Evolutionary conservation across 208 protist species (phyloP), one percentile per base, ranked within the genome.

Genomic region (Acanthamoeba divionensis): DNA sequence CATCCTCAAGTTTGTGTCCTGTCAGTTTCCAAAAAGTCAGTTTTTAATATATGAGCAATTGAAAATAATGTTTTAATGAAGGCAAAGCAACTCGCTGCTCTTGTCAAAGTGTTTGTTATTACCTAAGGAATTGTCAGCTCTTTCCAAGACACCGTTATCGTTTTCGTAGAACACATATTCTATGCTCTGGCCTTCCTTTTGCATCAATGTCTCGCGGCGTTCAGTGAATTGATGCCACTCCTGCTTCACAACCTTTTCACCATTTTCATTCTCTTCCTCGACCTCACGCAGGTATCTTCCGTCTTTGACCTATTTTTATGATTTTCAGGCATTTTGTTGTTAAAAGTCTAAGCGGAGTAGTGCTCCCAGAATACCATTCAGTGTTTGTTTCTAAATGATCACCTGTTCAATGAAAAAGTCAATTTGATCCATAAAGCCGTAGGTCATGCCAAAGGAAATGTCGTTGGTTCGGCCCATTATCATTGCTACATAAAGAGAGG

Each of bases 351-450:
- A n/a, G n/a, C n/a, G n/a, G n/a, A n/a, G n/a, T n/a, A n/a, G n/a
- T n/a, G n/a, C n/a, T n/a, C n/a, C n/a, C n/a, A n/a, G n/a, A n/a
- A n/a, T n/a, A n/a, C n/a, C n/a, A n/a, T n/a, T n/a, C n/a, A n/a
- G n/a, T n/a, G n/a, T n/a, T n/a, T n/a, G n/a, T n/a, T n/a, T n/a
- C n/a, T n/a, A n/a, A n/a, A n/a, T n/a, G n/a, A n/a, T n/a, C n/a
- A n/a, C n/a, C n/a, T n/a, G 41, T 26, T 85, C 75, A n/a, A 85
- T 45, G 75, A 85, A 85, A 26, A 38, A 85, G 29, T 85, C 75
- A 31, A 85, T 85, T 54, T 85, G 75, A 26, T 85, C 75, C 75
- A 85, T 85, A 54, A 85, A 85, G 47, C 75, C 75, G 50, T 85
- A 85, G 4, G 75, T 85, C 44, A 85, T 36, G 18, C 75, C 75